Evolutionary conservation across 305 asterid genomes (phyloP), one percentile per base, ranked within the genome.

Genomic region (Petunia hybrid): DNA sequence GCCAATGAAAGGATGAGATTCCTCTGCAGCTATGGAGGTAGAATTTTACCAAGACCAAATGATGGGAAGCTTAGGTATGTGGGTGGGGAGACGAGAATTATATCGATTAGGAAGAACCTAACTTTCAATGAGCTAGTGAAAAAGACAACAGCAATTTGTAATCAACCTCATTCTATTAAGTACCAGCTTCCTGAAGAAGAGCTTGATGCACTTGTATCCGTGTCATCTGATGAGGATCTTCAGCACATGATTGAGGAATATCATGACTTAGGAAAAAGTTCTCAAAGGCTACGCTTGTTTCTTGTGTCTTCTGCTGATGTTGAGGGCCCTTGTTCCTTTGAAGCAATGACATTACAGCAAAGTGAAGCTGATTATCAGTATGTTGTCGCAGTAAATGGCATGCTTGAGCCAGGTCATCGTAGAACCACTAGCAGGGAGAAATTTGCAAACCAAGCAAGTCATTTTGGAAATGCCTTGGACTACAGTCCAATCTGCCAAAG

Each of bases 141-240:
- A 73, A 94, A 92, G 86, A 90, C 98, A 35, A 74, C 82, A 12
- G 90, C 87, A 12, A 89, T 92, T 46, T 97, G 94, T 71, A 91
- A 85, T 79, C 92, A 91, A 61, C 92, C 87, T 64, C 96, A 92
- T 71, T 89, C 87, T 5, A 91, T 94, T 85, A 95, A 90, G 88
- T 97, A 94, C 89, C 99, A 94, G 90, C 94, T 96, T 57, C 98
- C 99, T 6, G 94, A 93, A 66, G 98, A 96, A 82, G 99, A 96
- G 82, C 90, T 97, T 80, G 99, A 97, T 77, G 94, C 97, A 7
- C 93, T 97, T 60, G 87, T 97, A 82, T 92, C 99, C 0, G 97
- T 97, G 61, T 88, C 97, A 45, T 94, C 95, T 38, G 94, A 91
- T 79, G 97, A 94, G 87, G 99, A 97, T 88, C 96, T 97, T 80